Evolutionary conservation across 805 yeast species (phyloP).

Genomic region (Ascoidea asiatica): DNA sequence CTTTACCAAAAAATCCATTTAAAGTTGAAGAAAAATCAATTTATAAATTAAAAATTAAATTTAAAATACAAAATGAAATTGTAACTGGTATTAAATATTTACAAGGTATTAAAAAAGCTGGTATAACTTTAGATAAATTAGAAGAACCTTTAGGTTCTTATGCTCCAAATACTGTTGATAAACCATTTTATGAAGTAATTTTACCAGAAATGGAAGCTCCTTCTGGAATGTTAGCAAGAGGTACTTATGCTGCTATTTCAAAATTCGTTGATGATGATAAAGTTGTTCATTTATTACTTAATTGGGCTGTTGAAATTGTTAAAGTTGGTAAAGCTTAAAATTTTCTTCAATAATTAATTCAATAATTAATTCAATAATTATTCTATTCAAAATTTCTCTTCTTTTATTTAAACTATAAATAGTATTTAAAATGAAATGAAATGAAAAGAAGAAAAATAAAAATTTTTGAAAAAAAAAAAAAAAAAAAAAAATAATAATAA

Average conservation of each 20-base stretch:
- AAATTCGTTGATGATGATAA: conserved; percentile 84
- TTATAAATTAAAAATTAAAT: conserved; percentile 60
- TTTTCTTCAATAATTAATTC: too few species aligned
- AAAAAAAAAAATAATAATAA: too few species aligned
- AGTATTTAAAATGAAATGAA: too few species aligned
- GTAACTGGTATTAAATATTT: conserved; percentile 82
- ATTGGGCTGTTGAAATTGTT: conserved; percentile 79
- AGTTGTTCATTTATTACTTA: conserved; percentile 52
- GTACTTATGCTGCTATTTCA: conserved; percentile 67
- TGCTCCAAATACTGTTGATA: conserved; percentile 75
- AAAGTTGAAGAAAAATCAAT: conserved; percentile 66
- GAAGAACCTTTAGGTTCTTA: conserved; percentile 86
- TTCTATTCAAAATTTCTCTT: too few species aligned
- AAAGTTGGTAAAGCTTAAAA: conserved; percentile 21
- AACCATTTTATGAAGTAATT: conserved; percentile 59
- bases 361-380: too few species aligned
- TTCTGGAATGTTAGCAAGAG: conserved; percentile 78
- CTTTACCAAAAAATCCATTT: conserved; percentile 51
- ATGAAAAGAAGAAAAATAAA: too few species aligned
- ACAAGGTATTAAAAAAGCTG: conserved; percentile 76
- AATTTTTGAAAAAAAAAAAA: too few species aligned
- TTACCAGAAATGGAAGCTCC: conserved; percentile 77
- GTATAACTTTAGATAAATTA: conserved; percentile 72
- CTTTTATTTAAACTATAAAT: too few species aligned
- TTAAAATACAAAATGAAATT: conserved; percentile 81